phyloP scores from a whole-genome alignment of 2,329 filamentous ascomycete species.

The Xylariaceae sp. region DNA sequence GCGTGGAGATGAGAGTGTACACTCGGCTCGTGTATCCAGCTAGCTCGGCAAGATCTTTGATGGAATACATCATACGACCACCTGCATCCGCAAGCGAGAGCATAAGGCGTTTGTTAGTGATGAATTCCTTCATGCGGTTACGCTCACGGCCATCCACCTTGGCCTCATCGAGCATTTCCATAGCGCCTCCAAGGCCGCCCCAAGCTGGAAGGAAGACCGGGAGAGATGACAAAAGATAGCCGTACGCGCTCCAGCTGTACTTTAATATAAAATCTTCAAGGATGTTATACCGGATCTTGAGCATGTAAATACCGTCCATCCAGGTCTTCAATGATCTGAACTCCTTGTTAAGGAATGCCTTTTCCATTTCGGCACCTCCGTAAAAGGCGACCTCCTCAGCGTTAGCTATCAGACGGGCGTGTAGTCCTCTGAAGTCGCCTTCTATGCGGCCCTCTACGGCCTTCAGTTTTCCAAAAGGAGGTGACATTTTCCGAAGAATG shows the following conservation, averaged over 20 bases:
- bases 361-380: conserved; percentile 90
- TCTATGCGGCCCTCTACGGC: conserved; percentile 93
- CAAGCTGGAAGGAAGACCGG: conserved; percentile 92
- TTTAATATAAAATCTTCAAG: conserved; percentile 97
- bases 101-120: conserved; percentile 98
- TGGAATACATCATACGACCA: conserved; percentile 98
- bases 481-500: conserved; percentile 79
- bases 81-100: conserved; percentile 93
- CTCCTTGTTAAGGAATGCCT: conserved; percentile 82
- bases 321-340: conserved; percentile 89
- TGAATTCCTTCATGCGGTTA: conserved; percentile 94
- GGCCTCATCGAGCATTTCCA: conserved; percentile 55
- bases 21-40: conserved; percentile 95
- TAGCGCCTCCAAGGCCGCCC: conserved; percentile 73
- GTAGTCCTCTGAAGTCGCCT: conserved; percentile 87
- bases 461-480: conserved; percentile 94
- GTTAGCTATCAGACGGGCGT: conserved; percentile 89
- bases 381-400: conserved; percentile 98
- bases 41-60: conserved; percentile 94
- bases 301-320: conserved; percentile 98
- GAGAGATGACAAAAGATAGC: conserved; percentile 86
- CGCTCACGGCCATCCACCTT: conserved; percentile 61
- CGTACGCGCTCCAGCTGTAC: conserved; percentile 97
- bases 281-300: conserved; percentile 98
- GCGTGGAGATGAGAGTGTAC: conserved; percentile 89